Percentiles rank a stretch among this genome's conserved stretches.
Evolutionary conservation across 2,329 filamentous ascomycete genomes (phyloP).

Genomic region (Aschersonia sp.): DNA sequence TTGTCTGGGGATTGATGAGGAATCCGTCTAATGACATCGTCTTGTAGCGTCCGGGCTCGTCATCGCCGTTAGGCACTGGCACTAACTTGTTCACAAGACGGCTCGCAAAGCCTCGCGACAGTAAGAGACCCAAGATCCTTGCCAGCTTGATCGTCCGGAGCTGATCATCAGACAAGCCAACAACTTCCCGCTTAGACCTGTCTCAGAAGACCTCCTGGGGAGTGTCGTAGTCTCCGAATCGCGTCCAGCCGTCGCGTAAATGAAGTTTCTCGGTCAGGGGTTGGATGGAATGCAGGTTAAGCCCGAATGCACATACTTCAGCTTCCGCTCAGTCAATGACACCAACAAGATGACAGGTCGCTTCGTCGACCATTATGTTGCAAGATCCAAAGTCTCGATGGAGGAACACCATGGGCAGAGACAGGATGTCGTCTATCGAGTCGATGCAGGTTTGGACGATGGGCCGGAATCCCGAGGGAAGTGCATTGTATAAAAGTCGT

Average conservation of each 20-base stretch:
- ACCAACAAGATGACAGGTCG: constrained; percentile 19
- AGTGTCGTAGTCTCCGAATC: constrained; percentile 17
- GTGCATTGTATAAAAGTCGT: constrained; percentile 13
- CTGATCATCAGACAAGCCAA: constrained; percentile 11
- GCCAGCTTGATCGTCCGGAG: constrained; percentile 15
- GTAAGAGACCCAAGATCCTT: constrained; percentile 17
- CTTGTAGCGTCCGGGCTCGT: constrained; percentile 22
- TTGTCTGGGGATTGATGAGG: constrained; percentile 19
- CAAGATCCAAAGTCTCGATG: constrained; percentile 21
- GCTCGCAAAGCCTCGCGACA: constrained; percentile 21
- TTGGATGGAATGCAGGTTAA: constrained; percentile 21
- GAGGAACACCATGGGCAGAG: constrained; percentile 23
- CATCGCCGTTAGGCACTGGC: constrained; percentile 17
- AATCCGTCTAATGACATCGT: constrained; percentile 22
- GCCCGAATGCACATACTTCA: constrained; percentile 22
- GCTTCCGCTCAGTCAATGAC: constrained; percentile 28
- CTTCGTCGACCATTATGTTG: constrained; percentile 25
- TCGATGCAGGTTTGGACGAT: constrained; percentile 16
- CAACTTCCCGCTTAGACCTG: constrained; percentile 14
- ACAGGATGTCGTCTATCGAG: constrained; percentile 17
- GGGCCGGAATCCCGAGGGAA: constrained; percentile 19
- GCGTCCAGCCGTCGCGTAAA: constrained; percentile 16
- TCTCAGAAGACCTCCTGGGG: constrained; percentile 18
- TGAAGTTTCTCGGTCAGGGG: constrained; percentile 19
- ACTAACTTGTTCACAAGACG: constrained; percentile 19